Evolutionary conservation across 2,329 filamentous ascomycete genomes (phyloP).

Genomic region (Stagonosporopsis vannaccii): DNA sequence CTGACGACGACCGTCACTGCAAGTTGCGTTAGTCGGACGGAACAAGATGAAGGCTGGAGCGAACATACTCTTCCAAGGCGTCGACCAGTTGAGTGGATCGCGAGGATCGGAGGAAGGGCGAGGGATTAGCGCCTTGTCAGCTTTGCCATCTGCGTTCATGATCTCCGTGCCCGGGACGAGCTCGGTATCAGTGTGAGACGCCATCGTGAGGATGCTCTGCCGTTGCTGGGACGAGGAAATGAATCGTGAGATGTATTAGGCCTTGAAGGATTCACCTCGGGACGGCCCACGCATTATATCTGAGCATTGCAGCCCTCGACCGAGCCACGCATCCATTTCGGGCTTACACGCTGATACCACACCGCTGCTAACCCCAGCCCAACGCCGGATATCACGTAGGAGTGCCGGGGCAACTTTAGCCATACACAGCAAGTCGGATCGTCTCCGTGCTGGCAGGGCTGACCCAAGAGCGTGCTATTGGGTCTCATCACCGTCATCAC

Average conservation of each 20-base stretch:
- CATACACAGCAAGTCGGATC: neutral
- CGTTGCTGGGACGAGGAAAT: neutral
- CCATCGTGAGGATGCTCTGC: constrained; percentile 19
- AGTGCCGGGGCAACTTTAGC: constrained; percentile 1
- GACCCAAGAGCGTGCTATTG: neutral
- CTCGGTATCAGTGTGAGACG: constrained; percentile 20
- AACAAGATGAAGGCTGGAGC: too few relatives aligned
- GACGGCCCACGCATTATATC: neutral
- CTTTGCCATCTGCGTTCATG: constrained; percentile 31
- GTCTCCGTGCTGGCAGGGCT: neutral
- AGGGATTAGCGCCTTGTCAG: constrained; percentile 37
- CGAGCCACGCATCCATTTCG: neutral
- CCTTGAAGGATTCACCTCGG: neutral
- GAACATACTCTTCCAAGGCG: constrained; percentile 43
- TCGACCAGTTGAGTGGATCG: constrained; percentile 50
- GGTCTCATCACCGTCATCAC: neutral
- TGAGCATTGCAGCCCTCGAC: neutral
- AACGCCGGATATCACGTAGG: constrained; percentile 3
- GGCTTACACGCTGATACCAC: neutral
- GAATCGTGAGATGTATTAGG: too few relatives aligned
- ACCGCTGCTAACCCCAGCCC: neutral
- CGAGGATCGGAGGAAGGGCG: constrained; percentile 42
- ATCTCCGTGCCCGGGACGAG: constrained; percentile 43
- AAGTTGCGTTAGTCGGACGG: neutral
- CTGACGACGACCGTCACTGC: constrained; percentile 47